phyloP scores from a whole-genome alignment of 164 flowering plant genomes.

The Dillenia turbinata region DNA sequence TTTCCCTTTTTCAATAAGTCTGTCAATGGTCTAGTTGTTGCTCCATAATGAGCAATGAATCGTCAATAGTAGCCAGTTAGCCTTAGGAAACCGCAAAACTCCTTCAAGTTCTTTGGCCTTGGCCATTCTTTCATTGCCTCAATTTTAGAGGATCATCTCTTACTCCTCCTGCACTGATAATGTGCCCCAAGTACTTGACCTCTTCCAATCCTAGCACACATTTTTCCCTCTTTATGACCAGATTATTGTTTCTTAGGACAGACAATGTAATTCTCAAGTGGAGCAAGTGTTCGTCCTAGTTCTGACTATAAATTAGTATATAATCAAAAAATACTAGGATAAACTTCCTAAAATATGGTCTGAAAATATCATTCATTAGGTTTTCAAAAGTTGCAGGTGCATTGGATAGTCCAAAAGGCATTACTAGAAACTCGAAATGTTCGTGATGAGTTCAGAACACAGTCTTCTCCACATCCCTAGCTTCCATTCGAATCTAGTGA shows the following conservation, averaged over 20 bases:
- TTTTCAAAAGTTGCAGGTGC: not conserved
- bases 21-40: not conserved
- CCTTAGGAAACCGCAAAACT: not conserved
- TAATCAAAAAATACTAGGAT: not conserved
- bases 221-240: not conserved
- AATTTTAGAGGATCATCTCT: not conserved
- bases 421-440: too few relatives aligned
- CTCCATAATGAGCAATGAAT: not conserved
- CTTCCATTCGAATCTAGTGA: conserved; percentile 5
- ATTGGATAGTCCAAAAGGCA: not conserved
- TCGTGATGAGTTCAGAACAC: conserved; percentile 1
- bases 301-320: not conserved
- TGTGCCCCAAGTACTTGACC: not conserved
- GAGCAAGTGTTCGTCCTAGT: not conserved
- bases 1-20: not conserved
- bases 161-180: not conserved
- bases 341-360: not conserved
- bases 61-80: not conserved
- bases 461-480: conserved; percentile 5
- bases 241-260: not conserved
- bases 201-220: not conserved
- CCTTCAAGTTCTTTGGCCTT: not conserved
- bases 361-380: not conserved
- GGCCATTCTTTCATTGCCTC: not conserved
- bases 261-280: not conserved